Conservation (phyloP, 192 early-diverging fungal genomes). For the Allomyces macrogynus region DNA sequence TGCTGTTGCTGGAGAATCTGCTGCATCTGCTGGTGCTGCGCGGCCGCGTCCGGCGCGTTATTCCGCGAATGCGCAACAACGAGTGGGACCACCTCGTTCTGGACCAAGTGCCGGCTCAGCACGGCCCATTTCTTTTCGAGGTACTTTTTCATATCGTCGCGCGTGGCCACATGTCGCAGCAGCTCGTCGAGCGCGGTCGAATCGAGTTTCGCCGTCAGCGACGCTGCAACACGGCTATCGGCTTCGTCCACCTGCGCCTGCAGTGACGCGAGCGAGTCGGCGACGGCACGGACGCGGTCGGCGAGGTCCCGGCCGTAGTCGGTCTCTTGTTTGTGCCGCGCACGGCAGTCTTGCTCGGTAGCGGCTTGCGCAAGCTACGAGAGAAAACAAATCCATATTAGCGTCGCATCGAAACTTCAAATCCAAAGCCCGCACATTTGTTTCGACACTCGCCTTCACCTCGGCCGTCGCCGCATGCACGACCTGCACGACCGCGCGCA, state of each 20-base stretch:
- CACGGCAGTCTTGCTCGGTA: neutral
- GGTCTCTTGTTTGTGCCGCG: neutral
- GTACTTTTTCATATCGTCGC: slow-evolving; percentile 13
- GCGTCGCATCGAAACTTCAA: neutral
- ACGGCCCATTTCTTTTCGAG: neutral
- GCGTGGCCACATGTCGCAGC: slow-evolving; percentile 20
- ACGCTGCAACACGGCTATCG: neutral
- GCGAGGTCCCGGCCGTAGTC: neutral
- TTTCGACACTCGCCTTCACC: neutral
- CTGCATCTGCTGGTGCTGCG: neutral
- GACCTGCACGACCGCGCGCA: neutral
- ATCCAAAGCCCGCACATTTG: neutral
- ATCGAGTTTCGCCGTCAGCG: slow-evolving; percentile 18
- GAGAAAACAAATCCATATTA: neutral
- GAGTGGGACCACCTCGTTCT: neutral
- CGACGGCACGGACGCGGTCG: neutral
- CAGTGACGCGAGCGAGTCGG: neutral
- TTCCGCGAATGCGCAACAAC: neutral
- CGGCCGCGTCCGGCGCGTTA: neutral
- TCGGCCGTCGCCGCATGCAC: neutral
- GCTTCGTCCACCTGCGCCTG: no score
- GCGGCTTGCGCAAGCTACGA: neutral
- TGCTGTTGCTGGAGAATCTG: neutral
- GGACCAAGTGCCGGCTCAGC: neutral
- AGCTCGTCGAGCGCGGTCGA: slow-evolving; percentile 21